phyloP scores from a whole-genome alignment of 768 basidiomycete genomes.

The Mycena chlorophos region DNA sequence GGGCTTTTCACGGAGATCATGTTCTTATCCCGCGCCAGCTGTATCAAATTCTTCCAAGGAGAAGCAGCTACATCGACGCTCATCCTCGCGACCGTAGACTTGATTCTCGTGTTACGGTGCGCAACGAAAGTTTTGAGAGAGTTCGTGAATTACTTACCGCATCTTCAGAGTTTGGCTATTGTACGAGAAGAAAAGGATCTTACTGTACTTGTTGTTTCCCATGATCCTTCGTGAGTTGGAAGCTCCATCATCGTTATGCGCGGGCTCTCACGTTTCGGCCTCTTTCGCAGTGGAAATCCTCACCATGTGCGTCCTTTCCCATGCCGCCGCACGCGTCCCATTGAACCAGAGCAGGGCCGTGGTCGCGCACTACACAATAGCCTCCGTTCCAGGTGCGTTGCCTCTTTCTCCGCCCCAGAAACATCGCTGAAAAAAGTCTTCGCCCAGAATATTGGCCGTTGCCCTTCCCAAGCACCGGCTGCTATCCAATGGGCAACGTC shows the following conservation, averaged over 20 bases:
- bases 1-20: too few relatives aligned
- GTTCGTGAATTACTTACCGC: background rate
- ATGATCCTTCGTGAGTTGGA: constrained; percentile 17
- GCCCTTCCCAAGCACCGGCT: constrained; percentile 7
- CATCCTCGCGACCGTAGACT: constrained; percentile 18
- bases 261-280: background rate
- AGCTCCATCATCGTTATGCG: background rate
- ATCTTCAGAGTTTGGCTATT: constrained; percentile 13
- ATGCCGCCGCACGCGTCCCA: background rate
- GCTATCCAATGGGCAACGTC: constrained; percentile 12
- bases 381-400: constrained; percentile 1
- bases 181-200: constrained; percentile 9
- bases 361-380: constrained; percentile 17
- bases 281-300: constrained; percentile 13
- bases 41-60: constrained; percentile 14
- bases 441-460: constrained; percentile 12
- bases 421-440: background rate
- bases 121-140: background rate
- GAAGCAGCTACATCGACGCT: constrained; percentile 15
- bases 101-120: constrained; percentile 14
- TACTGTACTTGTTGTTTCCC: constrained; percentile 12
- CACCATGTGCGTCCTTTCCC: constrained; percentile 9
- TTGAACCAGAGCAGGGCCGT: constrained; percentile 3
- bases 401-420: background rate
- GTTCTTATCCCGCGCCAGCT: background rate